These are phyloP conservation scores for Sungouiella blattae DNA, from an alignment of 805 yeast genomes.

Conservation along the genomic window DNA sequence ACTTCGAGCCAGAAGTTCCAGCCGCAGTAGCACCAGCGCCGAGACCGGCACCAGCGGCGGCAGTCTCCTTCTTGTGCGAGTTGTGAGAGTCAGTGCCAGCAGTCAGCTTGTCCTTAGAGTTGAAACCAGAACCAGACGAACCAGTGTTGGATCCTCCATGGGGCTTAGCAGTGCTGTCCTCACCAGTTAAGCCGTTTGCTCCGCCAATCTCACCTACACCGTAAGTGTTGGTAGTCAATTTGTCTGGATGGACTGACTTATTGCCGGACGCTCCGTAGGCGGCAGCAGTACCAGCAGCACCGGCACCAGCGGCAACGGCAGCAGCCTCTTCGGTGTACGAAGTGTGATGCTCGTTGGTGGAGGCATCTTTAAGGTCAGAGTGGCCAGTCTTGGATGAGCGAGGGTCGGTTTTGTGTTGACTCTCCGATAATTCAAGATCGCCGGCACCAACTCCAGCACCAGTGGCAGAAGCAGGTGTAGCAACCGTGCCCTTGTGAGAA, in stretches of 20 bases:
- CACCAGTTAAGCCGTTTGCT: neutral
- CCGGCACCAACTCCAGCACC: too few relatives aligned
- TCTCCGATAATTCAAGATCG: too few relatives aligned
- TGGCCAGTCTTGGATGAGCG: too few relatives aligned
- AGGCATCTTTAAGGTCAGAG: too few relatives aligned
- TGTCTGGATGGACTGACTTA: neutral
- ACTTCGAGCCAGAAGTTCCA: neutral
- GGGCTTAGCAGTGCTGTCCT: neutral
- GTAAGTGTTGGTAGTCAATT: neutral
- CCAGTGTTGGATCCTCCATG: too few relatives aligned
- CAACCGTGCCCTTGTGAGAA: too few relatives aligned
- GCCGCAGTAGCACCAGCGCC: constrained; percentile 1
- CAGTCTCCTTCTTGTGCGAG: neutral
- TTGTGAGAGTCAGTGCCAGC: too few relatives aligned
- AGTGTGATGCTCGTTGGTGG: too few relatives aligned
- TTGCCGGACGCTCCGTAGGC: neutral
- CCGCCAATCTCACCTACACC: neutral
- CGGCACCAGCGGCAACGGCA: constrained; percentile 7
- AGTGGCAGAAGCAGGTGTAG: neutral
- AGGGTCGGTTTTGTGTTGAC: too few relatives aligned
- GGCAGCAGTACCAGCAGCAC: neutral
- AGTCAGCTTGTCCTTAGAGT: too few relatives aligned
- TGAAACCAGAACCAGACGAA: too few relatives aligned
- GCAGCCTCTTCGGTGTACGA: neutral
- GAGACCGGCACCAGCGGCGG: constrained; percentile 9